Evolutionary conservation across 73 alveolate species (phyloP).

Genomic region (Uronychia setigera): DNA sequence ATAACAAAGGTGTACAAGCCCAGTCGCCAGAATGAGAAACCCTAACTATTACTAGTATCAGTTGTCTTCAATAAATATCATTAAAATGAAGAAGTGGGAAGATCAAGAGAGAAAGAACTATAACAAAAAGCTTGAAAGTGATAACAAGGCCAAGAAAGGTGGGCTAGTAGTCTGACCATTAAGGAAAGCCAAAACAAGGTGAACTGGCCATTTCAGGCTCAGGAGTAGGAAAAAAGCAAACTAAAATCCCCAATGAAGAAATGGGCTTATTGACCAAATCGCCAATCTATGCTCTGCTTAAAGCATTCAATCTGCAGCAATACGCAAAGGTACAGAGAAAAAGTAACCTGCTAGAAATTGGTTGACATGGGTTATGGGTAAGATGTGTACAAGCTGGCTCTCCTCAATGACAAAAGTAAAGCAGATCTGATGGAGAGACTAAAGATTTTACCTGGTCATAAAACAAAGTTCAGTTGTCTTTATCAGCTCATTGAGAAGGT

Average conservation of each 20-base stretch:
- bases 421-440: slow-evolving; percentile 18
- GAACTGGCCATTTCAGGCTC: not conserved
- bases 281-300: slow-evolving; percentile 35
- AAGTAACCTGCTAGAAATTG: not conserved
- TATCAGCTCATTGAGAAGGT: slow-evolving; percentile 46
- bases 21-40: not conserved
- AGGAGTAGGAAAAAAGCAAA: not conserved
- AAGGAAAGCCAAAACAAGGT: not conserved
- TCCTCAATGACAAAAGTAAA: slow-evolving; percentile 29
- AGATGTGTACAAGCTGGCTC: slow-evolving; percentile 36
- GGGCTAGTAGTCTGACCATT: not conserved
- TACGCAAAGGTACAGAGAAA: slow-evolving; percentile 34
- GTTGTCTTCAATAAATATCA: too few species aligned
- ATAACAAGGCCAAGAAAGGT: not conserved
- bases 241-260: not conserved
- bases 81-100: not conserved
- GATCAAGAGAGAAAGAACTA: not conserved
- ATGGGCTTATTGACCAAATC: not conserved
- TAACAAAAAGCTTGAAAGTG: not conserved
- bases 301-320: slow-evolving; percentile 53
- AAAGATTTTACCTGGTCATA: slow-evolving; percentile 47
- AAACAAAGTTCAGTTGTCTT: slow-evolving; percentile 25
- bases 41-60: not conserved
- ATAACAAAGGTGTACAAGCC: not conserved
- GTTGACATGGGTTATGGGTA: slow-evolving; percentile 39